These are phyloP conservation scores for Medicago arabica DNA, from an alignment of 306 rosid genomes.

Conservation along the genomic window DNA sequence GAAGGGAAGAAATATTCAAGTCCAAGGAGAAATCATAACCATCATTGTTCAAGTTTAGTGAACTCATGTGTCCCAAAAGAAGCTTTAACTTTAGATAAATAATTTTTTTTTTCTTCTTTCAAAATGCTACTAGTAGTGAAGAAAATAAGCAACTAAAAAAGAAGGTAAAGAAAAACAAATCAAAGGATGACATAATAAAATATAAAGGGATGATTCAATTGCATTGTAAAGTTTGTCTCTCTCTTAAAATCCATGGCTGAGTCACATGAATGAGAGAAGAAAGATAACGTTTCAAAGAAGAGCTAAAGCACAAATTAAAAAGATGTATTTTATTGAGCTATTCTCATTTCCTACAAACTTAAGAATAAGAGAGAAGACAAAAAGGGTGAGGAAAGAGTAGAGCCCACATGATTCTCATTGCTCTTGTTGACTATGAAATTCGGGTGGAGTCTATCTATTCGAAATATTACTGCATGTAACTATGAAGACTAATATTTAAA, in stretches of 20 bases:
- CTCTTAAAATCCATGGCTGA: no score
- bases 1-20: slow-evolving; percentile 16
- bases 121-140: slow-evolving; percentile 17
- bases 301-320: no score
- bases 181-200: neutral
- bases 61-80: slow-evolving; percentile 47
- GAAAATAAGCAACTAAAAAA: neutral
- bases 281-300: no score
- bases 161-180: neutral
- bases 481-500: no score
- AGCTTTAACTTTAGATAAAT: neutral
- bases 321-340: neutral
- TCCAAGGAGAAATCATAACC: slow-evolving; percentile 38
- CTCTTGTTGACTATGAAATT: neutral
- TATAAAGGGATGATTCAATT: no score
- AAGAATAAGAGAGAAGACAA: neutral
- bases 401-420: neutral
- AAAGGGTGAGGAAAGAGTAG: neutral
- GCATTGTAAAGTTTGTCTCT: neutral
- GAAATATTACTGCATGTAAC: no score
- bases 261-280: no score
- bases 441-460: neutral
- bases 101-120: neutral
- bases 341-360: neutral
- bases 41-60: slow-evolving; percentile 44